phyloP scores from a whole-genome alignment of 1,284 basidiomycete genomes.

The Lentinus polychrous region DNA sequence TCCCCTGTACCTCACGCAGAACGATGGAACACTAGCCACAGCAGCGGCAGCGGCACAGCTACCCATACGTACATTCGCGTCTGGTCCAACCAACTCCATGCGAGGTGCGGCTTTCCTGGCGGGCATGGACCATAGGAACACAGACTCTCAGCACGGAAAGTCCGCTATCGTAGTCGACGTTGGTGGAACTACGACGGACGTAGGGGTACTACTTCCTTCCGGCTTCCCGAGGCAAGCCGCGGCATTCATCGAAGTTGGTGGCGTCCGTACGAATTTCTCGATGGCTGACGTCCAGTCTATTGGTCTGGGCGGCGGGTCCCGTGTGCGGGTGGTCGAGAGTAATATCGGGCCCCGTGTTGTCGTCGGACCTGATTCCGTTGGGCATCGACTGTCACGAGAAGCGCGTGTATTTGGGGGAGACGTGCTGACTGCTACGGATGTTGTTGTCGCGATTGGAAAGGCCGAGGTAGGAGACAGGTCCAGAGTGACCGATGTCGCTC shows the following conservation, averaged over 20 bases:
- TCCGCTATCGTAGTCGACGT: slow-evolving; percentile 50
- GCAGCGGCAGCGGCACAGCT: slow-evolving; percentile 44
- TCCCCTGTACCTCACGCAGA: slow-evolving; percentile 52
- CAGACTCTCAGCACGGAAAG: slow-evolving; percentile 23
- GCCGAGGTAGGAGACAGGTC: slow-evolving; percentile 31
- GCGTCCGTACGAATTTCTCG: slow-evolving; percentile 37
- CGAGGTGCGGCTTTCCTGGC: slow-evolving; percentile 51
- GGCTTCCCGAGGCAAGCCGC: slow-evolving; percentile 47
- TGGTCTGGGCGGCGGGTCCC: slow-evolving; percentile 50
- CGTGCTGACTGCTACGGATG: slow-evolving; percentile 46
- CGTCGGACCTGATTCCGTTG: slow-evolving; percentile 53
- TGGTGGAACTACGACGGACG: slow-evolving; percentile 51
- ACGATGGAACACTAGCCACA: slow-evolving; percentile 51
- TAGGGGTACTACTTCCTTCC: slow-evolving; percentile 42
- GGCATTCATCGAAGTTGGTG: slow-evolving; percentile 38
- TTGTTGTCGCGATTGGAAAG: slow-evolving; percentile 34
- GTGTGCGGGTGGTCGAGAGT: slow-evolving; percentile 28
- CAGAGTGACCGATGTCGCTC: slow-evolving; percentile 25
- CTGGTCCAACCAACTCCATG: slow-evolving; percentile 58
- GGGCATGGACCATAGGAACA: slow-evolving; percentile 30
- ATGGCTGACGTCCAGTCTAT: slow-evolving; percentile 47
- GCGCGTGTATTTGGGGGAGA: slow-evolving; percentile 44
- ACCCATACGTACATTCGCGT: slow-evolving; percentile 57
- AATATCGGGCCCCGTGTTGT: slow-evolving; percentile 26
- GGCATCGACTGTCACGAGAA: slow-evolving; percentile 41